Evolutionary conservation across 805 yeast genomes (phyloP), one percentile per base, ranked within the genome.

Genomic region (Torulaspora microellipsoides): DNA sequence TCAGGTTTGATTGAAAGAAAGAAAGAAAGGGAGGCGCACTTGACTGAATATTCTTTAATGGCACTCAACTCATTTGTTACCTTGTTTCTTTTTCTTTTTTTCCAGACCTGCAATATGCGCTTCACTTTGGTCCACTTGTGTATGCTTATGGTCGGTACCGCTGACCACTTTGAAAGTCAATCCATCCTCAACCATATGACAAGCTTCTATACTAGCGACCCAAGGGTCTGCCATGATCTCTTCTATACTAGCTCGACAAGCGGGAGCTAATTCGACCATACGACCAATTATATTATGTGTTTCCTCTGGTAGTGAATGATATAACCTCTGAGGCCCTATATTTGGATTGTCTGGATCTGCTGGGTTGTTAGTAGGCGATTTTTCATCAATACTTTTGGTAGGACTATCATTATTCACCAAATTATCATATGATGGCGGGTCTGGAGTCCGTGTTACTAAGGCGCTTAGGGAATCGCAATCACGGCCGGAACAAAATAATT

Each of bases 91-190:
- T 68, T 86, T 90, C 60, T 81, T 85, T 71, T 81, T 85, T 60
- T 90, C 97, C 52, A 90, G 75, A 46, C 90, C 83, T 9, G 97
- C 96, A 67, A 90, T 90, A 64, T 90, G 98, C 0, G 98, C 98
- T 55, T 87, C 95, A 47, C 87, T 81, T 62, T 86, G 95, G 54
- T 89, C 96, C 39, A 90, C 97, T 52, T 78, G 78, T 1, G 96
- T 87, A 62, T 90, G 98, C 28, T 73, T 73, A 60, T 90, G 98
- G 56, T 80, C 81, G 7, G 69, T 64, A 15, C 80, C 78, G 15
- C 53, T 53, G 9, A 67, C 55, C 2, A 68, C 65, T 15, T 64
- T 64, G 30, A 67, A 71, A 43, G 73, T 71, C 27, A 68, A 54
- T 28, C 55, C 56, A 29, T 70, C 68, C 40, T 69, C 75, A 27